A percentile compares a stretch with the other conserved stretches of the same genome.
phyloP scores from a whole-genome alignment of 2,329 filamentous ascomycete genomes.

The Cladophialophora psammophila region DNA sequence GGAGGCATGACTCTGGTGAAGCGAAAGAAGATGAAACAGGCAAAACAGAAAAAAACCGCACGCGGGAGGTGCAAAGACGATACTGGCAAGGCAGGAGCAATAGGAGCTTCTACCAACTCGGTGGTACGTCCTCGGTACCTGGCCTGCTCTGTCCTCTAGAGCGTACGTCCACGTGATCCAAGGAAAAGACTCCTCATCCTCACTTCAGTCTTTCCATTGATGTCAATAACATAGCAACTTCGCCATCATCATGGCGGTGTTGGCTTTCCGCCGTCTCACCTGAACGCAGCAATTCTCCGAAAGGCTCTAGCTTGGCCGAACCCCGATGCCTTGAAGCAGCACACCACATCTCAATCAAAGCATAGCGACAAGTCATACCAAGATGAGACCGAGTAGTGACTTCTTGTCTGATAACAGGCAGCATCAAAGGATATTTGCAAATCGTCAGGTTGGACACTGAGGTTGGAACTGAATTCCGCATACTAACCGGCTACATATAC shows the following conservation, averaged over 20 bases:
- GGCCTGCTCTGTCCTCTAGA: too few relatives aligned
- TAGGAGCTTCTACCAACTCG: too few relatives aligned
- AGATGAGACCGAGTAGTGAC: background rate
- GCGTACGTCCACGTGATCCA: too few relatives aligned
- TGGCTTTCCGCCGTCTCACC: background rate
- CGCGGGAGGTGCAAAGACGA: too few relatives aligned
- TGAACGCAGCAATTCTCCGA: background rate
- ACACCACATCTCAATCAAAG: background rate
- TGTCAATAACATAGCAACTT: too few relatives aligned
- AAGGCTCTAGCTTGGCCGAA: background rate
- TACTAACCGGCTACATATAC: background rate
- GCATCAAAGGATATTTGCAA: background rate
- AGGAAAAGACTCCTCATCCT: too few relatives aligned
- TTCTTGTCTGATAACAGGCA: background rate
- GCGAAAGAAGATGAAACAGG: background rate
- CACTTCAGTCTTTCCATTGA: too few relatives aligned
- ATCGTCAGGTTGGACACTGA: background rate
- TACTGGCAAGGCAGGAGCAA: too few relatives aligned
- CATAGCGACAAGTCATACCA: background rate
- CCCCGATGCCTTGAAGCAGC: background rate
- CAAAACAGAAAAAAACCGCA: too few relatives aligned
- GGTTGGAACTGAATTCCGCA: background rate
- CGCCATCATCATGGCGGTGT: background rate
- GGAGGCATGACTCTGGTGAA: background rate
- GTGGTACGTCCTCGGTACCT: too few relatives aligned